Evolutionary conservation across 768 basidiomycete genomes (phyloP).

Genomic region (Lentinula raphanica): DNA sequence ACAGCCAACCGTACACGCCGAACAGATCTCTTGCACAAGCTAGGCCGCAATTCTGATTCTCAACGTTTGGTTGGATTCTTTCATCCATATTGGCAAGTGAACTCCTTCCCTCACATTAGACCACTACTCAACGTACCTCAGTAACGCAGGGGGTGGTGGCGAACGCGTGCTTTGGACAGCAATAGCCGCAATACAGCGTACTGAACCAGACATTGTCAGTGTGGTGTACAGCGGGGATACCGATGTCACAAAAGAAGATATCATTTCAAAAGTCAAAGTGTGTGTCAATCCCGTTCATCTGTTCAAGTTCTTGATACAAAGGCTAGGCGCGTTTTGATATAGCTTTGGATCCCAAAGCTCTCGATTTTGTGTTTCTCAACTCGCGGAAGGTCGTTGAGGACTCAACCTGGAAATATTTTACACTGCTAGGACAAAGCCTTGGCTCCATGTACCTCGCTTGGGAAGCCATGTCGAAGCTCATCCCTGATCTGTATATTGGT

Average conservation of each 20-base stretch:
- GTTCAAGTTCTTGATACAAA: neutral
- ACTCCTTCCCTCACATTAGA: neutral
- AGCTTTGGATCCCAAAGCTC: conserved; percentile 49
- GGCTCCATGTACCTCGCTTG: conserved; percentile 81
- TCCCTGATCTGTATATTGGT: conserved; percentile 94
- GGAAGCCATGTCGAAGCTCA: conserved; percentile 73
- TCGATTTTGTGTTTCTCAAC: conserved; percentile 80
- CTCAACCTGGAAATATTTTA: conserved; percentile 82
- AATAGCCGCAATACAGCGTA: conserved; percentile 67
- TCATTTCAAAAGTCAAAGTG: conserved; percentile 80
- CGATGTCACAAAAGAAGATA: conserved; percentile 73
- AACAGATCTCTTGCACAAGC: neutral
- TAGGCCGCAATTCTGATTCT: neutral
- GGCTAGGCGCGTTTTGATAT: conserved; percentile 78
- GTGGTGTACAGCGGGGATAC: conserved; percentile 89
- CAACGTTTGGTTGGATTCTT: conserved; percentile 74
- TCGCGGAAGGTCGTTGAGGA: conserved; percentile 75
- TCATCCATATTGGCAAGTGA: conserved; percentile 34
- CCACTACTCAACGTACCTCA: conserved; percentile 35
- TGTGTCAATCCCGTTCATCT: conserved; percentile 10
- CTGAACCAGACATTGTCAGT: conserved; percentile 57
- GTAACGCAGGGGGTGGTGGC: conserved; percentile 96
- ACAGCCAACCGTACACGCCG: neutral
- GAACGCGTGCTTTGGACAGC: conserved; percentile 96
- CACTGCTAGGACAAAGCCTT: conserved; percentile 85